phyloP scores from a whole-genome alignment of 768 basidiomycete species.

The Boletus rufocinnamomeus region DNA sequence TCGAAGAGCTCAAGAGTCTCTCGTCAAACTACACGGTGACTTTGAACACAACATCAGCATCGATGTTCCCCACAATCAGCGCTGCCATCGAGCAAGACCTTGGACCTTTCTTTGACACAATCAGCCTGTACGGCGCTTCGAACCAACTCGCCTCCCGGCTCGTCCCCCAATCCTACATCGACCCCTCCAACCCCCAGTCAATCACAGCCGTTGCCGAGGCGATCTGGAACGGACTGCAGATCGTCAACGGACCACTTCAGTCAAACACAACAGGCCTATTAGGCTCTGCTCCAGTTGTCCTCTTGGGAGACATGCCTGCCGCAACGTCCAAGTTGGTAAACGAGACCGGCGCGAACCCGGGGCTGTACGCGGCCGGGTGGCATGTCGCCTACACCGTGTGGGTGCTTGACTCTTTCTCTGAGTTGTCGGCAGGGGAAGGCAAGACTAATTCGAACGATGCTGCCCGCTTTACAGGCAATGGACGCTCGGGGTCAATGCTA shows the following conservation, averaged over 20 bases:
- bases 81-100: conserved; percentile 7
- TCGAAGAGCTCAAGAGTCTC: conserved; percentile 19
- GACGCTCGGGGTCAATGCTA: conserved; percentile 11
- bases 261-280: background rate
- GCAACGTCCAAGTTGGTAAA: conserved; percentile 6
- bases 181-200: conserved; percentile 12
- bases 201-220: conserved; percentile 17
- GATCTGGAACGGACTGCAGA: conserved; percentile 23
- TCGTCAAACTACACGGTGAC: conserved; percentile 17
- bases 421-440: background rate
- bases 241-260: conserved; percentile 9
- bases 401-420: background rate
- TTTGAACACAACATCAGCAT: conserved; percentile 16
- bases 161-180: conserved; percentile 17
- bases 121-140: conserved; percentile 17
- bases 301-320: conserved; percentile 13
- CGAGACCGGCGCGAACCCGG: conserved; percentile 21
- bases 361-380: conserved; percentile 16
- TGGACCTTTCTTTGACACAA: conserved; percentile 15
- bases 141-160: conserved; percentile 23
- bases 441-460: no score
- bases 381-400: conserved; percentile 16
- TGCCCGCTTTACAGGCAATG: conserved; percentile 9
- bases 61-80: conserved; percentile 19
- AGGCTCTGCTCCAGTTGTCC: background rate